Evolutionary conservation across 1,284 basidiomycete species (phyloP).

Genomic region (Puccinia novopanici): DNA sequence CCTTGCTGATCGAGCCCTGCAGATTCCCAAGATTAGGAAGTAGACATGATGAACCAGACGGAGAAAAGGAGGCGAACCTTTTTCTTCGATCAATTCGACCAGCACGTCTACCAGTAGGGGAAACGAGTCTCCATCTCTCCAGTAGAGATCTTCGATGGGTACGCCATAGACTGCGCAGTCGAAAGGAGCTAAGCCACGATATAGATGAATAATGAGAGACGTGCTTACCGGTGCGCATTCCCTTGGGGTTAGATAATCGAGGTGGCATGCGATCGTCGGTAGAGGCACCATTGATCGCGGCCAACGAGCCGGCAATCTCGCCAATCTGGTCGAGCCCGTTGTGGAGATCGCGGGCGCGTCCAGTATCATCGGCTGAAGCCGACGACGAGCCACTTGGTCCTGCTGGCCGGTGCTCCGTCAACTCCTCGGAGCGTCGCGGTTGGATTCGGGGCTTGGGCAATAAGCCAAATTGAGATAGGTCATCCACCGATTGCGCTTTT

Average conservation of each 20-base stretch:
- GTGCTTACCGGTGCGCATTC: slow-evolving; percentile 35
- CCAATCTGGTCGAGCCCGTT: slow-evolving; percentile 43
- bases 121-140: slow-evolving; percentile 41
- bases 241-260: slow-evolving; percentile 39
- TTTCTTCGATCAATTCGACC: slow-evolving; percentile 43
- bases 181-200: too few relatives aligned
- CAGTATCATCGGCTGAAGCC: not conserved
- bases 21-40: not conserved
- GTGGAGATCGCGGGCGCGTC: not conserved
- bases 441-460: slow-evolving; percentile 37
- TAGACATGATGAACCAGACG: not conserved
- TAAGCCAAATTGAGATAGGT: slow-evolving; percentile 44
- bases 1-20: slow-evolving; percentile 47
- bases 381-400: slow-evolving; percentile 1
- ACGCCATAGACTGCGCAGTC: slow-evolving; percentile 41
- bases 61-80: slow-evolving; percentile 16
- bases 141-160: slow-evolving; percentile 39
- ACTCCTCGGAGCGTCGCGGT: slow-evolving; percentile 26
- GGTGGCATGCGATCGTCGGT: slow-evolving; percentile 35
- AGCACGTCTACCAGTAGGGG: slow-evolving; percentile 38
- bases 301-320: slow-evolving; percentile 39
- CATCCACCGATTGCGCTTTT: slow-evolving; percentile 46
- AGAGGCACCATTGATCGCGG: slow-evolving; percentile 1
- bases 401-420: not conserved
- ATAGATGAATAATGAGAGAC: not conserved